phyloP scores from a whole-genome alignment of 139 green algal genomes.

The Chlamydomonas incerta region DNA sequence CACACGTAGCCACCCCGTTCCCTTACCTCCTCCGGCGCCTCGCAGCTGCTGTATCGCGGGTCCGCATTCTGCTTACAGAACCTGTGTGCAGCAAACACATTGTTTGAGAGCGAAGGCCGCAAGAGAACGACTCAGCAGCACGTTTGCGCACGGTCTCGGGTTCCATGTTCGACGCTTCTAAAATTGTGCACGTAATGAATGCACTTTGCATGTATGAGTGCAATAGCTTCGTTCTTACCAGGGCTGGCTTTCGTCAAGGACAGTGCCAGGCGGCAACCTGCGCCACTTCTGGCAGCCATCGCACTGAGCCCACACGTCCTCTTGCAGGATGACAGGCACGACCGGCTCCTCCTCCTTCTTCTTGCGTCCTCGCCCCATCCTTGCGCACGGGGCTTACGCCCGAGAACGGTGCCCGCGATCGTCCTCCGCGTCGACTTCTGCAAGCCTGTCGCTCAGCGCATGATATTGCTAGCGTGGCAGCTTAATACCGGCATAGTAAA shows the following conservation, averaged over 20 bases:
- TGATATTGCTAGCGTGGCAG: too few relatives aligned
- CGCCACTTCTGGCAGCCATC: conserved; percentile 56
- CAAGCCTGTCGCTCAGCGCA: too few relatives aligned
- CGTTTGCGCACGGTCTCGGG: neutral
- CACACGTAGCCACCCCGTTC: too few relatives aligned
- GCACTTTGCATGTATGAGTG: neutral
- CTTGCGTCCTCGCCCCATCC: conserved; percentile 6
- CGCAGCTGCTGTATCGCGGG: conserved; percentile 32
- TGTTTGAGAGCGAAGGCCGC: neutral
- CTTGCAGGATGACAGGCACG: conserved; percentile 18
- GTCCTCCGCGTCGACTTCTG: too few relatives aligned
- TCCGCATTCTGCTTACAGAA: conserved; percentile 45
- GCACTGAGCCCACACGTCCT: conserved; percentile 55
- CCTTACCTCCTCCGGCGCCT: conserved; percentile 34
- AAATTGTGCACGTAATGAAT: neutral
- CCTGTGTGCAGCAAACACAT: neutral
- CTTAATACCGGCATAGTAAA: too few relatives aligned
- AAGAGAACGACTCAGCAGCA: neutral
- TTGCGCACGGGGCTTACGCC: too few relatives aligned
- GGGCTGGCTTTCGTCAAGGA: conserved; percentile 36
- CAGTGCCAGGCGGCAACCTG: conserved; percentile 48
- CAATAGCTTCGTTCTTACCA: conserved; percentile 7
- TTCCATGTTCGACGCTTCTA: too few relatives aligned
- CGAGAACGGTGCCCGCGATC: too few relatives aligned
- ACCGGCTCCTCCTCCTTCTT: conserved; percentile 20